Evolutionary conservation across 148 eudicot species (phyloP).

Genomic region (Polygonum maritimum): DNA sequence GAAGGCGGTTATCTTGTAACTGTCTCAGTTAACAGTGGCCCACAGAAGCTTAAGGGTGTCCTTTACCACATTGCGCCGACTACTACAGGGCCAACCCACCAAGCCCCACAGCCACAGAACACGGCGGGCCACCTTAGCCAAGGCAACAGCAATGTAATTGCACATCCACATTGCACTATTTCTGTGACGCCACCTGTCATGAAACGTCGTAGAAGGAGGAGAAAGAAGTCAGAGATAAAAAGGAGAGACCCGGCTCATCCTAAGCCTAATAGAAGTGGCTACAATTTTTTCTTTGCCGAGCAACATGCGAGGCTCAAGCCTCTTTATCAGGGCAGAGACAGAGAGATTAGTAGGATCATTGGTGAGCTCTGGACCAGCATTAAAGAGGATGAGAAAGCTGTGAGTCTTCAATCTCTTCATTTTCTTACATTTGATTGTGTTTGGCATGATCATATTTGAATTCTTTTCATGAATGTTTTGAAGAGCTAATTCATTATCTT

Average conservation of each 20-base stretch:
- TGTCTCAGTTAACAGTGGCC: slow-evolving; percentile 44
- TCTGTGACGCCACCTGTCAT: slow-evolving; percentile 7
- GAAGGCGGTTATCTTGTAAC: slow-evolving; percentile 89
- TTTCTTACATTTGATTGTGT: neutral
- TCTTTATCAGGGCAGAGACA: slow-evolving; percentile 62
- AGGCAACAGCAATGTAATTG: neutral
- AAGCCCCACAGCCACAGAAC: neutral
- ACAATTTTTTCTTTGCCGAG: slow-evolving; percentile 90
- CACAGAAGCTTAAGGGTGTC: slow-evolving; percentile 65
- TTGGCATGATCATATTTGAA: neutral
- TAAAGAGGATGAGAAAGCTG: slow-evolving; percentile 55
- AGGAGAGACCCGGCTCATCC: slow-evolving; percentile 91
- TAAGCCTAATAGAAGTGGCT: slow-evolving; percentile 90
- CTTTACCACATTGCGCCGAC: slow-evolving; percentile 53
- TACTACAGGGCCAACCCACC: neutral
- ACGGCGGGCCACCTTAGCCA: neutral
- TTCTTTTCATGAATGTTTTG: neutral
- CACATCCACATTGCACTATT: neutral
- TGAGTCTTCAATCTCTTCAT: slow-evolving; percentile 21
- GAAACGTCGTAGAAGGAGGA: slow-evolving; percentile 42
- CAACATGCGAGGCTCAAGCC: slow-evolving; percentile 80
- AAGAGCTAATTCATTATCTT: no score
- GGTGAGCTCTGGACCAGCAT: slow-evolving; percentile 83
- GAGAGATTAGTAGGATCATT: slow-evolving; percentile 87
- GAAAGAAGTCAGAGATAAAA: slow-evolving; percentile 70